phyloP scores from a whole-genome alignment of 164 flowering plant genomes.

The Paratinospora sagittata region DNA sequence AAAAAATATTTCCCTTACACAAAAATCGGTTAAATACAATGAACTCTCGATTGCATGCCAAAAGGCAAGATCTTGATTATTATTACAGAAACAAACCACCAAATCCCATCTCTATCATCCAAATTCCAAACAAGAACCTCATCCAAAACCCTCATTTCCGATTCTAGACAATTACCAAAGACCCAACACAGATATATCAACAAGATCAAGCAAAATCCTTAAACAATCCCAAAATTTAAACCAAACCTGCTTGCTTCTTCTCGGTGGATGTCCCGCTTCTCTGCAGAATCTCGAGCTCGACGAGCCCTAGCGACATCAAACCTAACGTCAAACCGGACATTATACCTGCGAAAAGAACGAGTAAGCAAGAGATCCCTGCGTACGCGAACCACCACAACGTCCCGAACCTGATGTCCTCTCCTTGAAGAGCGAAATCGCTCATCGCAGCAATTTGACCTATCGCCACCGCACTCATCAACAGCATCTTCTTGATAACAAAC shows the following conservation, averaged over 20 bases:
- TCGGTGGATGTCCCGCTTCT: constrained; percentile 38
- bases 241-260: constrained; percentile 41
- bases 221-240: not conserved
- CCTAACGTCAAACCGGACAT: constrained; percentile 50
- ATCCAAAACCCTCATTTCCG: not conserved
- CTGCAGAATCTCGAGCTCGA: constrained; percentile 43
- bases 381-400: constrained; percentile 30
- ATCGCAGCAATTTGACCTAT: constrained; percentile 26
- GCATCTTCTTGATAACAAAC: constrained; percentile 5
- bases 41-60: not conserved
- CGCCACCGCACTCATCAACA: constrained; percentile 10
- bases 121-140: not conserved
- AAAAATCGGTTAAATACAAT: not conserved
- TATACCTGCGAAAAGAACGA: constrained; percentile 44
- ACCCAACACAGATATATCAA: not conserved
- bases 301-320: constrained; percentile 44
- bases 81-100: too few species aligned
- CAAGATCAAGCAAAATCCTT: not conserved
- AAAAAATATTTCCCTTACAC: too few species aligned
- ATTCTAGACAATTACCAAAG: not conserved
- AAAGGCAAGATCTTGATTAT: not conserved
- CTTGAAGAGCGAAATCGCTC: constrained; percentile 5
- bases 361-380: constrained; percentile 32
- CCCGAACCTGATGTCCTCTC: constrained; percentile 24
- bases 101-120: not conserved